phyloP scores from a whole-genome alignment of 805 yeast species.

The Saturnispora zaruensis region DNA sequence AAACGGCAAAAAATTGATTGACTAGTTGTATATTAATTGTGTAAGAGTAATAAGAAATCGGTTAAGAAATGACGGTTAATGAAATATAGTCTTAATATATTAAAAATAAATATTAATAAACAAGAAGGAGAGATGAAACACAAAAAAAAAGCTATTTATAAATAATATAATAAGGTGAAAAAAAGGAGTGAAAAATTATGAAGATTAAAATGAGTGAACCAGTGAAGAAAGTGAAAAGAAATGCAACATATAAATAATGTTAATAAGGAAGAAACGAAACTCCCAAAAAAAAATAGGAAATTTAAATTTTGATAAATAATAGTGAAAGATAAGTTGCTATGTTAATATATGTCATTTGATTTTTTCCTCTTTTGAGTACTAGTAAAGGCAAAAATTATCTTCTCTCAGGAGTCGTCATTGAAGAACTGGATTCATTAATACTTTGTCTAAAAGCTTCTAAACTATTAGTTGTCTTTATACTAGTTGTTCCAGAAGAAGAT shows the following conservation, averaged over 20 bases:
- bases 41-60: not conserved
- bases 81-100: not conserved
- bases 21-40: not conserved
- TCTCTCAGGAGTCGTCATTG: not conserved
- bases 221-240: not conserved
- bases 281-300: not conserved
- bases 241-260: not conserved
- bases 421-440: slow-evolving; percentile 15
- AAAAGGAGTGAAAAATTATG: not conserved
- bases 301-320: not conserved
- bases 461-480: slow-evolving; percentile 30
- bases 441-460: slow-evolving; percentile 38
- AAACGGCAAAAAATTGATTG: not conserved
- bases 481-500: slow-evolving; percentile 33
- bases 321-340: not conserved
- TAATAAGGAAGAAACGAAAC: not conserved
- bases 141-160: not conserved
- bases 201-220: not conserved
- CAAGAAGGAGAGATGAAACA: not conserved
- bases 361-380: not conserved
- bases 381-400: not conserved
- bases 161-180: not conserved
- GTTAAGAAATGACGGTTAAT: not conserved
- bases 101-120: not conserved
- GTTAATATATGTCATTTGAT: not conserved